Evolutionary conservation across 2,329 filamentous ascomycete genomes (phyloP), one percentile per base, ranked within the genome.

Genomic region (Sclerotinia subarctica): DNA sequence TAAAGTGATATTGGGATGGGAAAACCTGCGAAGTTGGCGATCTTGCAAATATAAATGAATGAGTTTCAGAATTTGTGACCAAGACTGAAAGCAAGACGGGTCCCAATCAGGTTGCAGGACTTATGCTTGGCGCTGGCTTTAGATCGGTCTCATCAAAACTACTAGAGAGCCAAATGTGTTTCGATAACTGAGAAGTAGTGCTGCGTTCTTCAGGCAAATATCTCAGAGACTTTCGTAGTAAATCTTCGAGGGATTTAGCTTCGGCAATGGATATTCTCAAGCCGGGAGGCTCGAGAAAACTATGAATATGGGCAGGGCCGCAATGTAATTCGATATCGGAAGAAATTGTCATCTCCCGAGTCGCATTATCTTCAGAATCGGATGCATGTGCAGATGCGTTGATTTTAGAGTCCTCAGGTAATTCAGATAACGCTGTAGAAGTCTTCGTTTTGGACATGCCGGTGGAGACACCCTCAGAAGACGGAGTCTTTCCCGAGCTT

Each of bases 381-480:
- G 53, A n/a, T 24, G 24, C 2, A 15, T 51, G 15, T 6, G 1
- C 5, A 51, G 46, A 32, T 8, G 5, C 2, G 21, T 42, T 13
- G 2, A 8, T 13, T 21, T 26, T 3, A 21, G 5, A 1, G 2
- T 54, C 17, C 38, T 52, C 42, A 11, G n/a, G 8, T 13, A 21
- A 17, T 21, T 5, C 29, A 21, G 38, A 3, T 2, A 49, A 24
- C 24, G 6, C 32, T 6, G 26, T 29, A 11, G 2, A 17, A 29
- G 15, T 11, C 38, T 26, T 57, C 8, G 29, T n/a, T 21, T 19
- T 19, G n/a, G n/a, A 24, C 15, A 3, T 8, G 26, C 32, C 66
- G 11, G 64, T 69, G 6, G 69, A 69, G 15, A 72, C 52, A 29
- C 71, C 70, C 62, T 72, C 71, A 3, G 71, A 72, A 10, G 71